Percentiles rank a stretch among this genome's conserved stretches.
These are phyloP conservation scores for Glarea lozoyensis DNA, from an alignment of 495 filamentous ascomycete species.

Conservation along the genomic window DNA sequence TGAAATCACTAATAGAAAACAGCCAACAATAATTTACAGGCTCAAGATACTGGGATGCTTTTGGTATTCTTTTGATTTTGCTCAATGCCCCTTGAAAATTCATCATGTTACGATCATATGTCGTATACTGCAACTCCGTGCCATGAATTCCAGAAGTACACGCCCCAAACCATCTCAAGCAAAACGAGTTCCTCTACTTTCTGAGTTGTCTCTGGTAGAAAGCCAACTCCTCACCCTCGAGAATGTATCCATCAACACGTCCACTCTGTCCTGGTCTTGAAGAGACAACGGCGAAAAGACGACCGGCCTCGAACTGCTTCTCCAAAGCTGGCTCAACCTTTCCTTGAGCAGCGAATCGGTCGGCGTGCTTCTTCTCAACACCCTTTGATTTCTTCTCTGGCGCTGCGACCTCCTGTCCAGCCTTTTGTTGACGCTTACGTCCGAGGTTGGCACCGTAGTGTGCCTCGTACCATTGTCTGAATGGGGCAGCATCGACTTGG, in stretches of 20 bases:
- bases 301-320: constrained; percentile 98
- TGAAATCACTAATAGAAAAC: too few species aligned
- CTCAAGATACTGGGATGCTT: too few species aligned
- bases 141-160: constrained; percentile 20
- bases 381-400: constrained; percentile 87
- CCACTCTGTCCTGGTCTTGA: constrained; percentile 94
- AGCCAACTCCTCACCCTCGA: constrained; percentile 97
- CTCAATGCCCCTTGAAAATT: constrained; percentile 5
- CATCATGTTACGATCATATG: constrained; percentile 6
- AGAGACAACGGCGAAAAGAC: constrained; percentile 85
- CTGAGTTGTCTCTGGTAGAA: constrained; percentile 99
- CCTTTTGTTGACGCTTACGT: constrained; percentile 81
- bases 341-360: constrained; percentile 65
- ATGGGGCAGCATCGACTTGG: constrained; percentile 96
- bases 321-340: constrained; percentile 91
- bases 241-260: constrained; percentile 91
- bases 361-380: constrained; percentile 92
- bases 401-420: constrained; percentile 44
- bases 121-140: constrained; percentile 21
- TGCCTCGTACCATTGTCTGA: constrained; percentile 99
- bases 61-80: constrained; percentile 17
- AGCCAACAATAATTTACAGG: too few species aligned
- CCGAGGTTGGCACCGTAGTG: constrained; percentile 91
- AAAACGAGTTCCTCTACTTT: constrained; percentile 60
- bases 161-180: constrained; percentile 16